phyloP scores from a whole-genome alignment of 1,284 basidiomycete genomes.

The Cryptococcus wingfieldii region DNA sequence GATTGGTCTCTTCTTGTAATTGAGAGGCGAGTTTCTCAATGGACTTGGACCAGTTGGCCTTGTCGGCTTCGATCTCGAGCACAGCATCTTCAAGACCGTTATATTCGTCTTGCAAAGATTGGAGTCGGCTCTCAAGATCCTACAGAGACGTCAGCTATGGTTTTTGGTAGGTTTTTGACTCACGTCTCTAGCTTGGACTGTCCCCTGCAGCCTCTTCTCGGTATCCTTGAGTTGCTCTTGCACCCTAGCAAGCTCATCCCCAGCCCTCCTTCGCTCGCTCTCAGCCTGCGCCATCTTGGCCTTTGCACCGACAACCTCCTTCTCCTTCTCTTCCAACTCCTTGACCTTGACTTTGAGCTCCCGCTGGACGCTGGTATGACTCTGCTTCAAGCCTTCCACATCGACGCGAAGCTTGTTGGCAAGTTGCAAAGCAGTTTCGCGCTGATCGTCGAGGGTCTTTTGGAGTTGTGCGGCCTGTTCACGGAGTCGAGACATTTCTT shows the following conservation, averaged over 20 bases:
- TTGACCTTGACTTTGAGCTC: conserved; percentile 59
- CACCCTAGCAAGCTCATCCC: conserved; percentile 69
- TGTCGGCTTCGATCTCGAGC: conserved; percentile 75
- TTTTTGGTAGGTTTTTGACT: conserved; percentile 17
- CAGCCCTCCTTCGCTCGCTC: conserved; percentile 63
- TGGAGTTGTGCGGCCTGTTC: conserved; percentile 54
- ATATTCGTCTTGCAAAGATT: conserved; percentile 61
- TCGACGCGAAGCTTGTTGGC: conserved; percentile 47
- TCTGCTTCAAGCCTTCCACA: conserved; percentile 47
- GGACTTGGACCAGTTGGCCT: conserved; percentile 67
- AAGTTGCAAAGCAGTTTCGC: conserved; percentile 31
- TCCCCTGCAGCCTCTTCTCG: conserved; percentile 64
- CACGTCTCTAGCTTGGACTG: conserved; percentile 67
- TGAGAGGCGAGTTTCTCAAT: conserved; percentile 59
- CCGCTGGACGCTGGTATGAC: conserved; percentile 52
- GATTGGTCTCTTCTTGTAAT: conserved; percentile 50
- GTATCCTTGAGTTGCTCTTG: conserved; percentile 68
- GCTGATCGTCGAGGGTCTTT: conserved; percentile 35
- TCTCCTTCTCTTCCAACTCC: conserved; percentile 55
- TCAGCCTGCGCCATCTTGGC: conserved; percentile 61
- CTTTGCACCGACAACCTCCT: conserved; percentile 54
- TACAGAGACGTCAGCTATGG: conserved; percentile 39
- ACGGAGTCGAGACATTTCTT: conserved; percentile 73
- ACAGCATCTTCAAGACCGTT: conserved; percentile 83
- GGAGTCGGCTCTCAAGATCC: conserved; percentile 71